Percentiles rank a stretch among this genome's conserved stretches.
Evolutionary conservation across 768 basidiomycete genomes (phyloP).

Genomic region (Rhodotorula babjevae): DNA sequence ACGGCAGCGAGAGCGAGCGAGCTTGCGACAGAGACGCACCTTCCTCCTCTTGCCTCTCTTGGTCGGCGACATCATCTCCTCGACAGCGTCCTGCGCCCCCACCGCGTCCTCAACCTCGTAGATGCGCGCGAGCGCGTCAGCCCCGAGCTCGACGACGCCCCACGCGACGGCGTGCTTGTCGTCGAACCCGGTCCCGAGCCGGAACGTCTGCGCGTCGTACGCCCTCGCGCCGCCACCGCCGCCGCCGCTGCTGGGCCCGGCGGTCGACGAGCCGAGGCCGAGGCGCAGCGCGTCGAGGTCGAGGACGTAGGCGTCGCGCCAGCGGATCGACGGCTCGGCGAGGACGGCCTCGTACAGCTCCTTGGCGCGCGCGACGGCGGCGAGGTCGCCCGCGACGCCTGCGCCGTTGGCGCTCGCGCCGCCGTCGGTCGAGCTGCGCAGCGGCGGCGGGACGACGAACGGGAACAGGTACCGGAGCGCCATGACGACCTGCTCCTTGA

Average conservation of each 20-base stretch:
- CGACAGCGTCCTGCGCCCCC: background rate
- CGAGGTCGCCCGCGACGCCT: background rate
- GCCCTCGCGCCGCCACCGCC: constrained; percentile 41
- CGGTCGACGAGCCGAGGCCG: background rate
- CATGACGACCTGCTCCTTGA: constrained; percentile 76
- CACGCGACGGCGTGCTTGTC: constrained; percentile 66
- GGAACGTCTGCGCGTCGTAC: constrained; percentile 64
- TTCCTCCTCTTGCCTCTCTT: constrained; percentile 26
- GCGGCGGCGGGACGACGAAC: constrained; percentile 52
- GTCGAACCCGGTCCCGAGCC: constrained; percentile 69
- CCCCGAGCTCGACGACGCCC: constrained; percentile 72
- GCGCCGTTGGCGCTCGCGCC: background rate
- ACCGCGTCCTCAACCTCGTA: constrained; percentile 1
- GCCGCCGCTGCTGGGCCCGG: too few species aligned
- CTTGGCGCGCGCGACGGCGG: constrained; percentile 4
- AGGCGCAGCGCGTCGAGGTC: constrained; percentile 28
- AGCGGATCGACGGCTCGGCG: constrained; percentile 37
- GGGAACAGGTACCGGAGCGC: constrained; percentile 68
- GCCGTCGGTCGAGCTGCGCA: background rate
- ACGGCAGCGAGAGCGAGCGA: too few species aligned
- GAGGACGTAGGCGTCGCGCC: constrained; percentile 28
- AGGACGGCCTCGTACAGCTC: constrained; percentile 31
- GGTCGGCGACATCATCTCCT: background rate
- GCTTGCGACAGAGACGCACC: constrained; percentile 17
- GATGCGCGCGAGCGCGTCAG: constrained; percentile 51